A percentile compares a stretch with the other conserved stretches of the same genome.
These are phyloP conservation scores for Neurospora sp. DNA, from an alignment of 495 filamentous ascomycete genomes.

Conservation along the genomic window DNA sequence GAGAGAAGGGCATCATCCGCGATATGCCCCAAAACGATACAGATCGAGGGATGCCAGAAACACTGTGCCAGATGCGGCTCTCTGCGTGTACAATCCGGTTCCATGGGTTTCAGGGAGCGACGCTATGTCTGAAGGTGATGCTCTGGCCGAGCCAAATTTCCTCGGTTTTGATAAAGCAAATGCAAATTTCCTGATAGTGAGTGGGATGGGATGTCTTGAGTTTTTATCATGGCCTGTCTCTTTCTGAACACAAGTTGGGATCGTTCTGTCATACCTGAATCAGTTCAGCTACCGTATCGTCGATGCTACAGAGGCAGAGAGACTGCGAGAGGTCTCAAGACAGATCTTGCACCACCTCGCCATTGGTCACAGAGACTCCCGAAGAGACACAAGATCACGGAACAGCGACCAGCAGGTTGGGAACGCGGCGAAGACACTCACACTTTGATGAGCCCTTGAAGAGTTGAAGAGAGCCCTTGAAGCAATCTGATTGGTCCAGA, in stretches of 20 bases:
- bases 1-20: neutral
- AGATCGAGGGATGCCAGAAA: neutral
- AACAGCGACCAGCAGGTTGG: slow-evolving; percentile 17
- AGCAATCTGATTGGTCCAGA: slow-evolving; percentile 11
- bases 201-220: neutral
- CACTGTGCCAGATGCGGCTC: neutral
- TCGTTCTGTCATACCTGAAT: neutral
- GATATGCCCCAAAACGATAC: neutral
- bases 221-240: neutral
- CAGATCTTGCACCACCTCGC: neutral
- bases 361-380: slow-evolving; percentile 5
- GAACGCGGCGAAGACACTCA: slow-evolving; percentile 8
- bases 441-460: neutral
- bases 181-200: neutral
- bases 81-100: neutral
- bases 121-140: neutral
- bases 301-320: neutral
- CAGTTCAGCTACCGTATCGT: neutral
- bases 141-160: neutral
- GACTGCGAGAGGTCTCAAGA: neutral
- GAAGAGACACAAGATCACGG: neutral
- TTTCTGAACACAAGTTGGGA: neutral
- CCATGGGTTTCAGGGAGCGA: neutral
- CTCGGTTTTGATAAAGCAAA: neutral
- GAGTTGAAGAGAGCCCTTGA: neutral